Conservation (phyloP, 805 yeast species). For the Candida xiaguanensis region DNA sequence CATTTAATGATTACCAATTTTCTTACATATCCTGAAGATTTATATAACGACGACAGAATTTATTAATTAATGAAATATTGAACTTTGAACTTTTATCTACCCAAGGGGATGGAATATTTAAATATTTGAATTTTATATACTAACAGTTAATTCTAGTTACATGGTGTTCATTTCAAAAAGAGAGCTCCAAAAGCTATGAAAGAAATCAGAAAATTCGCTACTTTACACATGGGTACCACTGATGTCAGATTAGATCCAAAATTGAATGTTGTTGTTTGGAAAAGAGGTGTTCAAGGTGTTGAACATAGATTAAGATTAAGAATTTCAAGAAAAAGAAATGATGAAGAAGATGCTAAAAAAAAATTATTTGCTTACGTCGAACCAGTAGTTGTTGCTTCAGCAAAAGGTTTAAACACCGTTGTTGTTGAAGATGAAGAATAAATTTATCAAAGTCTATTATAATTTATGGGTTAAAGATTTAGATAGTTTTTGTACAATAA, state of each 20-base stretch:
- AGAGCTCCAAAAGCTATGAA: constrained; percentile 99
- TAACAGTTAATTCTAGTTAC: constrained; percentile 63
- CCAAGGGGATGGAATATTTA: not conserved
- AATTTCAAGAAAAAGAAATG: constrained; percentile 99
- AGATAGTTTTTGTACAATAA: constrained; percentile 9
- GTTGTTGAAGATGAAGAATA: constrained; percentile 78
- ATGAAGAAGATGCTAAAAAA: constrained; percentile 98
- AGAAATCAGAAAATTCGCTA: constrained; percentile 98
- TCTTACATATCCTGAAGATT: constrained; percentile 8
- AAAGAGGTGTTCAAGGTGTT: constrained; percentile 99
- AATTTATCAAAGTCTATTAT: constrained; percentile 10
- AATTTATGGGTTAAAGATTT: constrained; percentile 1
- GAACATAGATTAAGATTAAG: constrained; percentile 97
- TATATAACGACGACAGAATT: not conserved
- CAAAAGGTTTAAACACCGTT: constrained; percentile 97
- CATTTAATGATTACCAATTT: not conserved
- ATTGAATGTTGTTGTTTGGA: constrained; percentile 98
- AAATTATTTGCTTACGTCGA: constrained; percentile 97
- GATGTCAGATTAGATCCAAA: constrained; percentile 99
- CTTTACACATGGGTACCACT: constrained; percentile 97
- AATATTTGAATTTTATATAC: constrained; percentile 22
- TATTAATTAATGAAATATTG: constrained; percentile 3
- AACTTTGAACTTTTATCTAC: not conserved
- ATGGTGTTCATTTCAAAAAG: constrained; percentile 98
- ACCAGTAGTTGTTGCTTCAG: constrained; percentile 90